Base-by-base conservation (phyloP, 768 basidiomycete species). In the Leccinum aurantiacum region DNA sequence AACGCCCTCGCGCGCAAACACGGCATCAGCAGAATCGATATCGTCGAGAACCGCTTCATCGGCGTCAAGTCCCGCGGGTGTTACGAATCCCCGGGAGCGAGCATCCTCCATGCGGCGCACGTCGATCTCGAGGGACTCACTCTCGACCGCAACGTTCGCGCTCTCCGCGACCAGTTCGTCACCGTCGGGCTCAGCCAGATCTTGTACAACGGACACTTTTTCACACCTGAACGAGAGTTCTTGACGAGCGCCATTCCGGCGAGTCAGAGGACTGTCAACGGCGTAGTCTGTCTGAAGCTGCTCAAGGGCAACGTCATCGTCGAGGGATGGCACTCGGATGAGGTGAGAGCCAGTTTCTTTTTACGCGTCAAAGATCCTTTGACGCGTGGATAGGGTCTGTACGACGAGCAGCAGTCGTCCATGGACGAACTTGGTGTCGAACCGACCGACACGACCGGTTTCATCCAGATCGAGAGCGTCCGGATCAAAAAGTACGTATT, bases 391-490 rank as follows among this genome's bases (percentile, higher is more conserved):
- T 3, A 92, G 89, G 92, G 93, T 71, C 82, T 99, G 25, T 99
- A 99, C 73, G 97, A 99, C 70, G 95, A 92, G 69, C 88, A 88
- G 37, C 84, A 97, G 77, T 93, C 93, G 10, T 97, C 95, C 57
- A 98, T 99, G 97, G 97, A 99, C 74, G 95, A 96, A 78, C 87
- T 98, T 59, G 96, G 96, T 61, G 96, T 99, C 76, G 93, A 96
- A 78, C 95, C 95, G 22, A 92, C 90, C 33, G 94, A 96, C 70
- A 95, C 95, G 37, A 85, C 90, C 53, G 95, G 95, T 5, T 98
- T 98, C 83, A 98, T 98, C 76, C 88, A 90, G 70, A 98, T 99
- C 65, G 93, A 97, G 75, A 93, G 93, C 33, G 98, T 99, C 75
- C 87, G 97, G 51, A 94, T 99, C 76, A 98, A 97, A 82, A 95